Evolutionary conservation across 805 yeast species (phyloP), one percentile per base, ranked within the genome.

Genomic region (Metschnikowia lachancei): DNA sequence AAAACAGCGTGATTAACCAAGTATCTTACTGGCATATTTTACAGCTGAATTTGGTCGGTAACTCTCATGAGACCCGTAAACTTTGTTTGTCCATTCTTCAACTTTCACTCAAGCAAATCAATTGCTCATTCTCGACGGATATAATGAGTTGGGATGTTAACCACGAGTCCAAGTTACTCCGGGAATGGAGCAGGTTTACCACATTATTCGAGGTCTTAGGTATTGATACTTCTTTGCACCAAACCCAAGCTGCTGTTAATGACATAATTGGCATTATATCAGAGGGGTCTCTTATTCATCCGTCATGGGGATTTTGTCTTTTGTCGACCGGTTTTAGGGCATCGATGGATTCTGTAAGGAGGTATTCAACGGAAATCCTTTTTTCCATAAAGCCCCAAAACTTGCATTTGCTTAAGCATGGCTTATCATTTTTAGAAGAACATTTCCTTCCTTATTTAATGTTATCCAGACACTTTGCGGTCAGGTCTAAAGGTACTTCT

Each of bases 211-310:
- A 90, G 58, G 85, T 90, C 39, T 66, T 87, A 22, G 94, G 89
- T 1, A 75, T 90, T 33, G 97, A 90, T 61, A 81, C 96, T 0
- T 86, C 96, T 0, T 66, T 87, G 56, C 90, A 91, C 56, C 97
- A 91, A 63, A 81, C 91, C 0, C 82, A 83, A 54, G 96, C 88
- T 11, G 92, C 94, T 0, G 64, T 76, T 1, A 66, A 66, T 7
- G 95, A 87, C 55, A 77, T 90, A 36, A 60, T 80, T 1, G 66
- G 66, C 1, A 61, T 87, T 12, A 70, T 87, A 19, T 65, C 74
- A 0, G 74, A 77, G 2, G 51, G 62, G 1, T 78, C 87, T 0
- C 54, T 66, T 19, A 75, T 89, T 42, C 82, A 83, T 30, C 73
- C 83, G 1, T 72, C 83, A 0, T 89, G 95, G 91, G 84, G 87